Evolutionary conservation across 164 flowering plant genomes (phyloP).

Genomic region (Vitis labrusca): DNA sequence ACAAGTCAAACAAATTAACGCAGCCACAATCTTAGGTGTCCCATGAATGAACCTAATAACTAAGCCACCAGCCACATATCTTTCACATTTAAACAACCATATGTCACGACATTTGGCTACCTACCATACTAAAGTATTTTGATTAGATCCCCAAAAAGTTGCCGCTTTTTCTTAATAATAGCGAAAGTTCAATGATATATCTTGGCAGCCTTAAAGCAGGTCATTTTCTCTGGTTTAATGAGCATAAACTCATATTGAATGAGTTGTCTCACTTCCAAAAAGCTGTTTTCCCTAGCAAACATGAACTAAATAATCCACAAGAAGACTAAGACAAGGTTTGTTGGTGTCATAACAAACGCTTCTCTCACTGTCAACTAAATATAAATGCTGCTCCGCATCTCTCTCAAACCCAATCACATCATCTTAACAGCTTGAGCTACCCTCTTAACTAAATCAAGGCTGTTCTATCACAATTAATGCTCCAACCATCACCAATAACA

Average conservation of each 20-base stretch:
- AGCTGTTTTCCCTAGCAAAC: neutral
- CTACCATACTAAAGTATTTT: neutral
- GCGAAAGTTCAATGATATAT: no score
- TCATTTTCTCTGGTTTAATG: no score
- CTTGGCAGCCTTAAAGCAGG: no score
- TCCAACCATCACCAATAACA: no score
- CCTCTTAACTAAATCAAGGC: no score
- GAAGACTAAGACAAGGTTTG: neutral
- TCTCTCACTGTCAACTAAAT: neutral
- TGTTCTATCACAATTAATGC: no score
- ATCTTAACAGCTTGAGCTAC: neutral
- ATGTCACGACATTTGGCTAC: neutral
- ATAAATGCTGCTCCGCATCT: neutral
- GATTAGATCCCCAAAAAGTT: neutral
- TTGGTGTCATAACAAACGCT: neutral
- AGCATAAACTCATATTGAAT: no score
- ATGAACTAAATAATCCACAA: neutral
- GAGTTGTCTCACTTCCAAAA: no score
- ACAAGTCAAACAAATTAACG: no score
- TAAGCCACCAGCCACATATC: neutral
- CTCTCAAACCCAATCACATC: neutral
- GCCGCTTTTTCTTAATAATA: neutral
- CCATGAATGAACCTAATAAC: slow-evolving; percentile 1
- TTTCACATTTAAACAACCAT: neutral
- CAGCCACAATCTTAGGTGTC: neutral